Base-by-base conservation (phyloP, 805 yeast species). In the Lachancea mirantina region DNA sequence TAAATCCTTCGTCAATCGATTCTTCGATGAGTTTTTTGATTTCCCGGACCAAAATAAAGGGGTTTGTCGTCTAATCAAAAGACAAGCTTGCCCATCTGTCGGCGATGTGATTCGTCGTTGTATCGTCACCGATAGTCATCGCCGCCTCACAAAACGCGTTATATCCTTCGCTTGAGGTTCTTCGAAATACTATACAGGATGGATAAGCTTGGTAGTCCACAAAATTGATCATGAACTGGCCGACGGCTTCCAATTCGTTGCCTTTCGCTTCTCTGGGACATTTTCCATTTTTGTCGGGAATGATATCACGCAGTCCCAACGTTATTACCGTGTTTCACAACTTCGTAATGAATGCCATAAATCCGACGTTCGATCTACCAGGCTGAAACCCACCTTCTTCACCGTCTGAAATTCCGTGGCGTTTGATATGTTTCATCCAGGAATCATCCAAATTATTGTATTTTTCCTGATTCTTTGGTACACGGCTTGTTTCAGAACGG, bases 261-360 rank as follows among this genome's bases (percentile, higher is more conserved):
- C 11, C 10, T 6, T 22, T 28, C 8, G 30, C 23, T 15, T 27
- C 30, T 11, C 30, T 15, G 8, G 14, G n/a, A 17, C 18, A 17
- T 7, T 8, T 6, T 16, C 30, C 30, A 17, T 16, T 14, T 5
- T 10, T 5, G 22, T 27, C 30, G 8, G 22, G 30, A 18, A 27
- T 27, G 18, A 27, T 27, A 7, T 14, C 28, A 8, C 15, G 8
- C 7, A 11, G 13, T 6, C n/a, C n/a, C n/a, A 25, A 6, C 7
- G 11, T 11, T 8, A 6, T 7, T 14, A 25, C 13, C 18, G 15
- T 7, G 18, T 25, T 14, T 14, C 13, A 14, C 6, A 27, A 10
- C 13, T 27, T 27, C 22, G 30, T 27, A 16, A 27, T 27, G 18
- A 27, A 27, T 27, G 30, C 22, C 22, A 27, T 6, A 14, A 27